A percentile compares a stretch with the other conserved stretches of the same genome.
Evolutionary conservation across 169 alveolate species (phyloP).

Genomic region (Plasmodium ovale): DNA sequence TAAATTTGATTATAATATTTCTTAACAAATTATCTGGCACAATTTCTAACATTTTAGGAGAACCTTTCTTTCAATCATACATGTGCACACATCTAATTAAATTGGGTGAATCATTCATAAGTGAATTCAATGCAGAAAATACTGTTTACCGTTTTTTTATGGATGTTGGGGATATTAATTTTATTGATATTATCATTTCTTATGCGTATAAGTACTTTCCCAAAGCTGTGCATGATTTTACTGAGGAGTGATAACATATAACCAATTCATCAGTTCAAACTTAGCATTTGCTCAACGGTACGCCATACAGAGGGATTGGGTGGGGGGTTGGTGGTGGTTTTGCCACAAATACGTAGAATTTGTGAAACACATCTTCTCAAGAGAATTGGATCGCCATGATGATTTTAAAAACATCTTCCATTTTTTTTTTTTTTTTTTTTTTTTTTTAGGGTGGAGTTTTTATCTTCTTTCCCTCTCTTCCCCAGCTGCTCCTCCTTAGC

Average conservation of each 20-base stretch:
- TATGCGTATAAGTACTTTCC: conserved; percentile 50
- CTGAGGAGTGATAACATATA: neutral
- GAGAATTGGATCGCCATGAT: too few relatives aligned
- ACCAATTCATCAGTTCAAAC: too few relatives aligned
- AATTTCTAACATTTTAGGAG: conserved; percentile 44
- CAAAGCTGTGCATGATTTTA: conserved; percentile 38
- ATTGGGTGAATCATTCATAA: conserved; percentile 57
- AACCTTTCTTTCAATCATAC: conserved; percentile 65
- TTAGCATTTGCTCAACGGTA: too few relatives aligned
- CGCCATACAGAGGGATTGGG: too few relatives aligned
- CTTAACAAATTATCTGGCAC: conserved; percentile 45
- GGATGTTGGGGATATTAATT: conserved; percentile 60
- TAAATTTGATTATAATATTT: conserved; percentile 8
- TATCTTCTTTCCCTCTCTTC: too few relatives aligned
- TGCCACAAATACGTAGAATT: too few relatives aligned
- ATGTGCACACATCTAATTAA: conserved; percentile 45
- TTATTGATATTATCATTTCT: conserved; percentile 33
- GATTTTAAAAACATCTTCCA: too few relatives aligned
- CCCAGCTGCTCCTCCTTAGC: too few relatives aligned
- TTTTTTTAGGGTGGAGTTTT: too few relatives aligned
- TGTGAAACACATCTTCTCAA: too few relatives aligned
- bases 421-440: too few relatives aligned
- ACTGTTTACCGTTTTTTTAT: conserved; percentile 61
- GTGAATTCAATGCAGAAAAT: conserved; percentile 50
- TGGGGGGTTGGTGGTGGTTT: too few relatives aligned